Percentiles rank a stretch among this genome's conserved stretches.
phyloP scores from a whole-genome alignment of 331 rosid genomes.

The Quercus phellos region DNA sequence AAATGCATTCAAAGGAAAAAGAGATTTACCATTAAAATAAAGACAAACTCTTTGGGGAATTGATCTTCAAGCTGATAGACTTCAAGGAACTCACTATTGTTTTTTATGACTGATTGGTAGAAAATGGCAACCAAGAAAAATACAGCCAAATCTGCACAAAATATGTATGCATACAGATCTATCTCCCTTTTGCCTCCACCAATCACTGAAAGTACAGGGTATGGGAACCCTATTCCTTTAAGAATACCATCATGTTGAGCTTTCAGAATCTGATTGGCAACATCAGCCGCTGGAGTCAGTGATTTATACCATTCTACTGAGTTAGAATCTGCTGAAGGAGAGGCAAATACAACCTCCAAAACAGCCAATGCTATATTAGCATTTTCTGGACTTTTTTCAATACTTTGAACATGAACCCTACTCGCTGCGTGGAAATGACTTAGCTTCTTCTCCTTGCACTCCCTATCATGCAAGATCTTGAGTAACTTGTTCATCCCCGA shows the following conservation, averaged over 20 bases:
- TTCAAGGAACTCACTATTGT: slow-evolving; percentile 80
- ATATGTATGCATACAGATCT: slow-evolving; percentile 88
- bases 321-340: slow-evolving; percentile 53
- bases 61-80: slow-evolving; percentile 96
- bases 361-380: slow-evolving; percentile 60
- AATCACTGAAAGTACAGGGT: slow-evolving; percentile 77
- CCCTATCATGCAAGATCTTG: slow-evolving; percentile 57
- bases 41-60: slow-evolving; percentile 90
- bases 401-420: slow-evolving; percentile 95
- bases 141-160: slow-evolving; percentile 86
- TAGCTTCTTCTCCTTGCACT: slow-evolving; percentile 58
- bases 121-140: slow-evolving; percentile 86
- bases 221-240: slow-evolving; percentile 72
- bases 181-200: slow-evolving; percentile 92
- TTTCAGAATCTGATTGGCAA: slow-evolving; percentile 74
- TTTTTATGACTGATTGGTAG: slow-evolving; percentile 80
- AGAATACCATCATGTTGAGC: slow-evolving; percentile 57
- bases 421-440: slow-evolving; percentile 61
- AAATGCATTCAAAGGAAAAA: not conserved
- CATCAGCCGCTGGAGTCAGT: slow-evolving; percentile 89
- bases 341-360: slow-evolving; percentile 82
- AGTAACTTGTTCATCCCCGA: slow-evolving; percentile 86
- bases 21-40: slow-evolving; percentile 71
- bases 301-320: slow-evolving; percentile 75
- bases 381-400: slow-evolving; percentile 82